Evolutionary conservation across 768 basidiomycete genomes (phyloP).

Genomic region (Thelephora ganbajun): DNA sequence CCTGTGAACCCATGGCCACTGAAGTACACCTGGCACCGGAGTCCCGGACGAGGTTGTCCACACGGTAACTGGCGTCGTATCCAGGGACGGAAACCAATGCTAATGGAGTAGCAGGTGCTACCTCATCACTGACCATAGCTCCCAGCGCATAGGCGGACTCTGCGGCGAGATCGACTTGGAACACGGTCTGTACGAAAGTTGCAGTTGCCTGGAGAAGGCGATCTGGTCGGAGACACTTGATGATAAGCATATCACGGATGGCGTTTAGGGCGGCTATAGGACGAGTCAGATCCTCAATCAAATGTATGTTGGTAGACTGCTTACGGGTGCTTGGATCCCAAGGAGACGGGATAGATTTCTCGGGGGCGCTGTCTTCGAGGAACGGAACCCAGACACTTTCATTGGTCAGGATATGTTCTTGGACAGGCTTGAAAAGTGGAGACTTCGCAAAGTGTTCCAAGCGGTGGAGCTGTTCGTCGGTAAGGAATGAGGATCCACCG

Average conservation of each 20-base stretch:
- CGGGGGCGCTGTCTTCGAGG: slow-evolving; percentile 52
- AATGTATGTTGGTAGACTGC: slow-evolving; percentile 17
- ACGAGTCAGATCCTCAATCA: slow-evolving; percentile 7
- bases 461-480: slow-evolving; percentile 53
- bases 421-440: slow-evolving; percentile 65
- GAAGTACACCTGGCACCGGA: slow-evolving; percentile 68
- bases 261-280: slow-evolving; percentile 53
- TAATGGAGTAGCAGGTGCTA: slow-evolving; percentile 69
- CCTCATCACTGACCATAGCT: slow-evolving; percentile 66
- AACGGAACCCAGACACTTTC: slow-evolving; percentile 61
- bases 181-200: slow-evolving; percentile 59
- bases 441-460: slow-evolving; percentile 61
- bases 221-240: slow-evolving; percentile 90
- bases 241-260: slow-evolving; percentile 60
- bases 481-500: slow-evolving; percentile 29
- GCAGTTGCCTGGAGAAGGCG: slow-evolving; percentile 76
- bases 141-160: slow-evolving; percentile 67
- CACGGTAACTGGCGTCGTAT: slow-evolving; percentile 96
- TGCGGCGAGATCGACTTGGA: slow-evolving; percentile 65
- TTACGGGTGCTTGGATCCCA: slow-evolving; percentile 71
- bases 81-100: slow-evolving; percentile 89
- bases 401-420: slow-evolving; percentile 42
- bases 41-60: slow-evolving; percentile 75
- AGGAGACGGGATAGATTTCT: slow-evolving; percentile 53
- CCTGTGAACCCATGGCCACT: slow-evolving; percentile 97